Percentiles rank a stretch among this genome's conserved stretches.
phyloP scores from a whole-genome alignment of 495 filamentous ascomycete species.

The Pyrenula aspistea region DNA sequence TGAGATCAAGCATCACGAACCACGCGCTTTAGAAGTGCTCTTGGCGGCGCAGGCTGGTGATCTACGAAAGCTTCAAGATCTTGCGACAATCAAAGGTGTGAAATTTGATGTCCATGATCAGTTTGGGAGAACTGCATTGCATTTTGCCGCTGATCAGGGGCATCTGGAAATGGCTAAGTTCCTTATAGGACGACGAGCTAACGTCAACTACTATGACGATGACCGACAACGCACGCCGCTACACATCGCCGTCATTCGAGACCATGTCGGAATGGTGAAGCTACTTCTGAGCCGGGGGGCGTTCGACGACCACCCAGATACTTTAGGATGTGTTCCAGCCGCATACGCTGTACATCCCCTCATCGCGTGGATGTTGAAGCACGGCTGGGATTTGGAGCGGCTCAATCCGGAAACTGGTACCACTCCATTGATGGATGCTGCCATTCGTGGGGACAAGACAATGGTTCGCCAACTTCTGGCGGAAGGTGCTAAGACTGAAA shows the following conservation, averaged over 20 bases:
- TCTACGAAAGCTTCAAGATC: neutral
- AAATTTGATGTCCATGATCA: neutral
- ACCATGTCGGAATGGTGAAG: slow-evolving; percentile 6
- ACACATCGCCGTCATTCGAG: slow-evolving; percentile 4
- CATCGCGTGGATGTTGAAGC: neutral
- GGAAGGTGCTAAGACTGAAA: neutral
- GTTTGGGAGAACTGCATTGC: neutral
- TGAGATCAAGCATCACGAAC: neutral
- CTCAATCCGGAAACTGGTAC: neutral
- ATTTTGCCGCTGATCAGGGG: slow-evolving; percentile 4
- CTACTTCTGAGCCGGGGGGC: slow-evolving; percentile 11
- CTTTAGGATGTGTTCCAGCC: neutral
- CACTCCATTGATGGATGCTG: neutral
- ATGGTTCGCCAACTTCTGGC: neutral
- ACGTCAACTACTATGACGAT: slow-evolving; percentile 7
- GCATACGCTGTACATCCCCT: neutral
- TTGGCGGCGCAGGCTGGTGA: neutral
- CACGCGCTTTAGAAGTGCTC: neutral
- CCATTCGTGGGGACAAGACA: neutral
- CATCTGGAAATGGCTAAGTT: slow-evolving; percentile 4
- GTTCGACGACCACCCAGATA: neutral
- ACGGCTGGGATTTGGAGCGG: neutral
- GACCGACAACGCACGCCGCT: slow-evolving; percentile 5
- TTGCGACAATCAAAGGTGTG: neutral
- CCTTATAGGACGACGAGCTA: slow-evolving; percentile 8